phyloP scores from a whole-genome alignment of 2,329 filamentous ascomycete species.

The Penicillium occitanis region DNA sequence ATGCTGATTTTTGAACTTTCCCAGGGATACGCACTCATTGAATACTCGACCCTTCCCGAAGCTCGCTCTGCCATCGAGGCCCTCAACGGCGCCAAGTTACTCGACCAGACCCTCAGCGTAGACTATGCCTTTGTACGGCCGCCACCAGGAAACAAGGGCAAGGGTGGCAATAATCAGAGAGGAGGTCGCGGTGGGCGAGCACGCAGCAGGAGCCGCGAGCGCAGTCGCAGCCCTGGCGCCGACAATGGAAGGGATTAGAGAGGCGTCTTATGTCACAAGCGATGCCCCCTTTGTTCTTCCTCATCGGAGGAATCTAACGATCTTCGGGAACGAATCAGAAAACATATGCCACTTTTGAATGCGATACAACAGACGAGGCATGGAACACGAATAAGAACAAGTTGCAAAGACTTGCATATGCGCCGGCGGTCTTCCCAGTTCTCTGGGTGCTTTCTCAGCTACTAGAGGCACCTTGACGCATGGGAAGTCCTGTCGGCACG shows the following conservation, averaged over 20 bases:
- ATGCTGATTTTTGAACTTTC: not conserved
- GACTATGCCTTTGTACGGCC: slow-evolving; percentile 67
- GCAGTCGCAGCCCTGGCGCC: slow-evolving; percentile 46
- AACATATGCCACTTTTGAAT: not conserved
- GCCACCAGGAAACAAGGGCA: slow-evolving; percentile 49
- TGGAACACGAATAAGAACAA: not conserved
- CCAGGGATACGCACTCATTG: slow-evolving; percentile 66
- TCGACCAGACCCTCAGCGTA: slow-evolving; percentile 65
- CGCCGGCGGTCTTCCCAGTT: slow-evolving; percentile 14
- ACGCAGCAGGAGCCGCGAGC: slow-evolving; percentile 47
- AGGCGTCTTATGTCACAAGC: slow-evolving; percentile 2
- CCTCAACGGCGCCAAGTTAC: slow-evolving; percentile 60
- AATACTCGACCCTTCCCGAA: slow-evolving; percentile 64
- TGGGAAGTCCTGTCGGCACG: slow-evolving; percentile 19
- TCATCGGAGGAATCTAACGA: not conserved
- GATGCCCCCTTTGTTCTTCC: not conserved
- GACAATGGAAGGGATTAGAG: slow-evolving; percentile 29
- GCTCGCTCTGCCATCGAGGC: slow-evolving; percentile 63
- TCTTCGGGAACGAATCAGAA: not conserved
- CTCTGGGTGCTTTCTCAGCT: not conserved
- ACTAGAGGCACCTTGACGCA: not conserved
- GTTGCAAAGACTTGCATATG: slow-evolving; percentile 7
- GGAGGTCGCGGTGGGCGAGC: slow-evolving; percentile 40
- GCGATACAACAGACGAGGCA: not conserved
- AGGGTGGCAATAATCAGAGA: slow-evolving; percentile 42